These are phyloP conservation scores for Ceriops decandra DNA, from an alignment of 345 rosid species.

Conservation along the genomic window DNA sequence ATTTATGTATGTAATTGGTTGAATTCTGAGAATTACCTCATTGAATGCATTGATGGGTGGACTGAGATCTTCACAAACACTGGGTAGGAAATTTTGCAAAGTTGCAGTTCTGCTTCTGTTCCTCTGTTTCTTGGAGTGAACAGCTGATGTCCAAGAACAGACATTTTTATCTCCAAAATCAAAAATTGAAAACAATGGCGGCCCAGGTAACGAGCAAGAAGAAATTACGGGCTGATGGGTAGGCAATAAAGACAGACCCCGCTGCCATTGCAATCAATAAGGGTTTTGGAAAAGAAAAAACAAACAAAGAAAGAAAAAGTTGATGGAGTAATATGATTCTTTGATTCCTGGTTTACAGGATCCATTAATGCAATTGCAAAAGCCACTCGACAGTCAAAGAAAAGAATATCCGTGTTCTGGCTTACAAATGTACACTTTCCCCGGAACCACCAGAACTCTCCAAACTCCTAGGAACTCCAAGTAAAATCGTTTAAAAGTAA, in stretches of 20 bases:
- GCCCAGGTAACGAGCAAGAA: background rate
- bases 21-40: no score
- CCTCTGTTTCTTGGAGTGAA: background rate
- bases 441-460: no score
- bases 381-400: no score
- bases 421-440: no score
- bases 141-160: background rate
- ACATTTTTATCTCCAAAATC: background rate
- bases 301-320: background rate
- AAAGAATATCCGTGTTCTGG: no score
- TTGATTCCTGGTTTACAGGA: no score
- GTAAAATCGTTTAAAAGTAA: no score
- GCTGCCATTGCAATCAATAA: background rate
- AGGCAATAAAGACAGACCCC: background rate
- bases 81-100: conserved; percentile 28
- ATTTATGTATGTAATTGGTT: no score
- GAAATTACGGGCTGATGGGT: background rate
- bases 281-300: background rate
- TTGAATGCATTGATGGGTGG: conserved; percentile 15
- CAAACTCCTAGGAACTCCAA: no score
- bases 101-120: background rate
- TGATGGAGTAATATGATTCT: no score
- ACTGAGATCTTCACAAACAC: conserved; percentile 23
- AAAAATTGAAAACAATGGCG: background rate
- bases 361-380: no score